These are phyloP conservation scores for Agarophyton chilense DNA, from an alignment of 23 red algal genomes.

Conservation along the genomic window DNA sequence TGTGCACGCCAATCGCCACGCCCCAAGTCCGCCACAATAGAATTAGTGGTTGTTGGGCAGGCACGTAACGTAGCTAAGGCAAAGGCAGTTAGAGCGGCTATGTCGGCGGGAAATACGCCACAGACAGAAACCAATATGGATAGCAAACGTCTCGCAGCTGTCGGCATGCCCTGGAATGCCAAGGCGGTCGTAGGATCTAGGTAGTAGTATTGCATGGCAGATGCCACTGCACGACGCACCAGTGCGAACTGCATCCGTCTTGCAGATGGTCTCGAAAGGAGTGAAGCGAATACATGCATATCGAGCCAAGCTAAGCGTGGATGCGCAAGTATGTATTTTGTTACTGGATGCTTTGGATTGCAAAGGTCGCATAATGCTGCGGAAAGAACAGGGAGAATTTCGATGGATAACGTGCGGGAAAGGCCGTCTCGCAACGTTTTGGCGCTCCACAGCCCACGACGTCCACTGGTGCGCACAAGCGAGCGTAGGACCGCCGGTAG, in stretches of 20 bases:
- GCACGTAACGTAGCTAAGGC: background rate
- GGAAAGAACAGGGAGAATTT: slow-evolving; percentile 33
- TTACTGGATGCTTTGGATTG: slow-evolving; percentile 31
- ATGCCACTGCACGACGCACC: slow-evolving; percentile 10
- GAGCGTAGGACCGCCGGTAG: slow-evolving; percentile 45
- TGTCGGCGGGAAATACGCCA: background rate
- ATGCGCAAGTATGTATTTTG: slow-evolving; percentile 22
- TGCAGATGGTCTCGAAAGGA: slow-evolving; percentile 27
- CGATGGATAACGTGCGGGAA: slow-evolving; percentile 6
- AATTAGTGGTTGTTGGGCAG: slow-evolving; percentile 3
- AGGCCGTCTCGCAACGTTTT: slow-evolving; percentile 3
- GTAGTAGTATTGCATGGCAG: slow-evolving; percentile 10
- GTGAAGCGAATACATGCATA: slow-evolving; percentile 23
- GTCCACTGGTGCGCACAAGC: slow-evolving; percentile 18
- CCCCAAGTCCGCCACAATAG: slow-evolving; percentile 15
- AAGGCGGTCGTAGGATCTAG: background rate
- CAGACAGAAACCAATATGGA: slow-evolving; percentile 11
- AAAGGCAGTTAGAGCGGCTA: background rate
- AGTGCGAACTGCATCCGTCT: slow-evolving; percentile 11
- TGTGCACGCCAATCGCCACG: background rate
- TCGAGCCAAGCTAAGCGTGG: slow-evolving; percentile 27
- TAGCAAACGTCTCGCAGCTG: slow-evolving; percentile 6
- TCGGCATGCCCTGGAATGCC: background rate
- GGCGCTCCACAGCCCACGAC: slow-evolving; percentile 34
- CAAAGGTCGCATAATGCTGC: slow-evolving; percentile 22